Percentiles rank a stretch among this genome's conserved stretches.
Evolutionary conservation across 306 rosid genomes (phyloP).

Genomic region (Begonia masoniana): DNA sequence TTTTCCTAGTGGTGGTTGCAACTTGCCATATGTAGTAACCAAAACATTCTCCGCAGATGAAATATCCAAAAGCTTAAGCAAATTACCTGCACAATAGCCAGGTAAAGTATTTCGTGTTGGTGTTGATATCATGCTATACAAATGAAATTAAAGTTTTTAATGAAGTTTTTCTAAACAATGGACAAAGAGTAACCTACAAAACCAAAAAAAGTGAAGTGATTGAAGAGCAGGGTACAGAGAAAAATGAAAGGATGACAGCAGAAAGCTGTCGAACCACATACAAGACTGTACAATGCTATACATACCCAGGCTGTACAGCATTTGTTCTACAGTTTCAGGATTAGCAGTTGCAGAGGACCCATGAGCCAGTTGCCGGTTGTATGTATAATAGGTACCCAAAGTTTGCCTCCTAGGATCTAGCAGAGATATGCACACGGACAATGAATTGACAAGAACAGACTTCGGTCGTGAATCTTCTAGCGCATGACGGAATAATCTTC

Average conservation of each 20-base stretch:
- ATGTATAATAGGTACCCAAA: conserved; percentile 50
- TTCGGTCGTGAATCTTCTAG: conserved; percentile 87
- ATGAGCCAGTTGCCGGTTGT: conserved; percentile 56
- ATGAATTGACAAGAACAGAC: conserved; percentile 82
- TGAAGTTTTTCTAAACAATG: too few relatives aligned
- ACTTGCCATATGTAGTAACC: conserved; percentile 85
- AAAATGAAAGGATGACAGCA: too few relatives aligned
- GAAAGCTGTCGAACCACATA: too few relatives aligned
- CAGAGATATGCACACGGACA: conserved; percentile 90
- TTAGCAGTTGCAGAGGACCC: conserved; percentile 52
- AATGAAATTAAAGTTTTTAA: too few relatives aligned
- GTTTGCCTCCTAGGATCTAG: conserved; percentile 78
- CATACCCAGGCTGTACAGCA: conserved; percentile 87
- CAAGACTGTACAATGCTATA: conserved; percentile 2
- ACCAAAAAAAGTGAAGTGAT: too few relatives aligned
- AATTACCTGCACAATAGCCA: conserved; percentile 48
- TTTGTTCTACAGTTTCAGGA: conserved; percentile 90
- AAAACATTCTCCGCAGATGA: conserved; percentile 54
- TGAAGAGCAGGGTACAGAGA: too few relatives aligned
- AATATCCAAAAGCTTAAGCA: conserved; percentile 72
- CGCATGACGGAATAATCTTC: conserved; percentile 81
- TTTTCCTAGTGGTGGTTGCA: conserved; percentile 95
- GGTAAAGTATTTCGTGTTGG: neutral
- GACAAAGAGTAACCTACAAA: too few relatives aligned
- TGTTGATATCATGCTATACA: too few relatives aligned